Percentiles rank a stretch among this genome's conserved stretches.
phyloP scores from a whole-genome alignment of 257 asterid species.

The Phtheirospermum japonicum region DNA sequence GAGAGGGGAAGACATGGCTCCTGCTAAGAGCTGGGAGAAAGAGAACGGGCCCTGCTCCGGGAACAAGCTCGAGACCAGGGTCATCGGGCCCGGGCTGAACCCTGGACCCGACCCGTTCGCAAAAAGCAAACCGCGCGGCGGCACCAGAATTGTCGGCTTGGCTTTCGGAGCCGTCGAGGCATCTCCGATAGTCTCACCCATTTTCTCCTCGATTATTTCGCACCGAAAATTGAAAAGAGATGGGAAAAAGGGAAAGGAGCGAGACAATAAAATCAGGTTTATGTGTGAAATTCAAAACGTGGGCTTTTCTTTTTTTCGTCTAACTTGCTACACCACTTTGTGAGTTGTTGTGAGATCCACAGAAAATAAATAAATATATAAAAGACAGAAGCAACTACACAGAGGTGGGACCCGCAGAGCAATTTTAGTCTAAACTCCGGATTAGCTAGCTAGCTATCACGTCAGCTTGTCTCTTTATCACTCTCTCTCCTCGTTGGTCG shows the following conservation, averaged over 20 bases:
- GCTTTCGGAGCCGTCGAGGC: constrained; percentile 32
- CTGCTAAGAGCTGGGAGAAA: constrained; percentile 84
- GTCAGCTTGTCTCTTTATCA: no score
- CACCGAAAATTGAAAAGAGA: neutral
- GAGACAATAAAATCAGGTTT: neutral
- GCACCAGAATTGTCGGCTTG: constrained; percentile 50
- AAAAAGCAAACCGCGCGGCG: constrained; percentile 52
- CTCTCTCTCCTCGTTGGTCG: no score
- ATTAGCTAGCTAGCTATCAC: no score
- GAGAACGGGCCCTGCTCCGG: constrained; percentile 57
- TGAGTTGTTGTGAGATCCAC: no score
- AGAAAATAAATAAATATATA: no score
- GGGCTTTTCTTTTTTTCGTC: no score
- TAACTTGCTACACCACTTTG: no score
- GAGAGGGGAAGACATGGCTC: constrained; percentile 85
- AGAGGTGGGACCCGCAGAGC: no score
- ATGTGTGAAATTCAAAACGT: no score
- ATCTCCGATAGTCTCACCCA: constrained; percentile 39
- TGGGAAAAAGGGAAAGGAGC: neutral
- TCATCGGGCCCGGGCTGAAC: constrained; percentile 72
- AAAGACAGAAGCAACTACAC: no score
- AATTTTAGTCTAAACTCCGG: no score
- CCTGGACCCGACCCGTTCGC: constrained; percentile 43
- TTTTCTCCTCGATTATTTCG: constrained; percentile 17
- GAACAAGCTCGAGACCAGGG: constrained; percentile 60